Base-by-base conservation (phyloP, 1,284 basidiomycete species). In the Cutaneotrichosporon mucoides region DNA sequence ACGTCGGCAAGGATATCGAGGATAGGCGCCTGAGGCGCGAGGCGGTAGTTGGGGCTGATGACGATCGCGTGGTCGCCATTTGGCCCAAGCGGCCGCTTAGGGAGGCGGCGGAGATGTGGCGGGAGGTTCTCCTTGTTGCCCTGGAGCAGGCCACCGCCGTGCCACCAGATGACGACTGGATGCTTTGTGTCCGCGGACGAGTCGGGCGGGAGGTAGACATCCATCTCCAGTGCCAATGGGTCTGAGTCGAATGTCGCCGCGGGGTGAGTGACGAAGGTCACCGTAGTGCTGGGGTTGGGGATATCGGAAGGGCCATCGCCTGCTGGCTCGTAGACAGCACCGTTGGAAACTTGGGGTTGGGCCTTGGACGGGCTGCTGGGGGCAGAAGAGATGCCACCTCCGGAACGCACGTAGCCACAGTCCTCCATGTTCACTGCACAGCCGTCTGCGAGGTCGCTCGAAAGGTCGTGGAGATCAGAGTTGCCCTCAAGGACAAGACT, bases 91-190 rank as follows among this genome's bases (percentile, higher is more conserved):
- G 61, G n/a, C 36, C 59, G 57, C 3, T 56, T 36, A 0, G 75
- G 73, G 5, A 77, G 57, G 24, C 73, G 71, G 3, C 73, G 67
- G 56, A 77, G 70, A 55, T 77, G 75, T 1, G 73, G 72, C 9
- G 73, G 73, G 8, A 77, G 70, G 58, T 77, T 77, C 66, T 76
- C 75, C 62, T 77, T 77, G 68, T 75, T 76, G 12, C 75, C 75
- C 59, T 77, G 75, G 7, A 77, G 59, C 0, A 77, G 66, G 8
- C 73, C 75, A 24, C 75, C 75, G 37, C 75, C 75, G 54, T 77
- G 75, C 64, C 72, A 77, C 75, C 75, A 77, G 45, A 77, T 66
- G 11, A 77, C 66, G 4, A 75, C 54, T 0, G 75, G 70, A 53
- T 69, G 69, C 34, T 42, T 60, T 50, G 2, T 66, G 53, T 15